A percentile compares a stretch with the other conserved stretches of the same genome.
These are phyloP conservation scores for Umbelopsis sp. DNA, from an alignment of 192 early-diverging fungal genomes.

Conservation along the genomic window DNA sequence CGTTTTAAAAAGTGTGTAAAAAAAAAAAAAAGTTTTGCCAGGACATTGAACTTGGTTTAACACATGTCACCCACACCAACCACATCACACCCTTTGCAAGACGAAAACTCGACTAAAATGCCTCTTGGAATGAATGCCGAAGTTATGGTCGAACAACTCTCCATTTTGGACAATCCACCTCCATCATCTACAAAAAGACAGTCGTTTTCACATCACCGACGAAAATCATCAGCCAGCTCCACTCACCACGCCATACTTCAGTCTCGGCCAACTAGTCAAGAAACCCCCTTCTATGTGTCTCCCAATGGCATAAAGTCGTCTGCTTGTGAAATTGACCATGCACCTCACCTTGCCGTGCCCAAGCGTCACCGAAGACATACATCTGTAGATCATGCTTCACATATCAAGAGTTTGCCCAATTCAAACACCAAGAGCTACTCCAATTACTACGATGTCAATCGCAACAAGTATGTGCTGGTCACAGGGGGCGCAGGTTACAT, in stretches of 20 bases:
- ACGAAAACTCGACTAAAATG: background rate
- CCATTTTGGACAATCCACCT: background rate
- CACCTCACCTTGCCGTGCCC: background rate
- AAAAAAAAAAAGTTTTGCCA: background rate
- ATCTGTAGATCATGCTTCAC: constrained; percentile 12
- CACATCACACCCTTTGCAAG: constrained; percentile 1
- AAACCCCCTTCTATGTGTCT: background rate
- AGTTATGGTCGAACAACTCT: constrained; percentile 1
- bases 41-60: background rate
- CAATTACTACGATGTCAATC: constrained; percentile 17
- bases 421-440: constrained; percentile 3
- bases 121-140: background rate
- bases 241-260: background rate
- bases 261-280: constrained; percentile 8
- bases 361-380: constrained; percentile 4
- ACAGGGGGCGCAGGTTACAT: constrained; percentile 89
- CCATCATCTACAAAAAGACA: constrained; percentile 1
- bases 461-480: constrained; percentile 51
- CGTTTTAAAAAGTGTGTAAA: background rate
- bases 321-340: background rate
- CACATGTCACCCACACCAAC: background rate
- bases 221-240: constrained; percentile 5
- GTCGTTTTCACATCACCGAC: constrained; percentile 16
- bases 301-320: background rate
- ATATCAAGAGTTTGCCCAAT: constrained; percentile 4